Conservation (phyloP, 345 rosid species). For the Murraya koenigii region DNA sequence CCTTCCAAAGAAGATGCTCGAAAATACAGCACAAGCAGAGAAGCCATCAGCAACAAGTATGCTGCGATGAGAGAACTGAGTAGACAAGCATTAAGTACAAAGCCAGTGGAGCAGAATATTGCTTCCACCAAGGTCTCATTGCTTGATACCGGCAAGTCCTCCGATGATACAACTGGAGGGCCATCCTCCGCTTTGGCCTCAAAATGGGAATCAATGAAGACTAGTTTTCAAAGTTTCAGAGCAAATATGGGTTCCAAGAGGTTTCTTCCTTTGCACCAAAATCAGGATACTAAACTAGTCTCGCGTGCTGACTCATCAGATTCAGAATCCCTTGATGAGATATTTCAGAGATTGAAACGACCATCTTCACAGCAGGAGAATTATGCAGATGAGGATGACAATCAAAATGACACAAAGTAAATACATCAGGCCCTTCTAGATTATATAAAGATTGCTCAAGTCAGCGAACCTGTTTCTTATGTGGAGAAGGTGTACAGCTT, state of each 20-base stretch:
- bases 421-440: conserved; percentile 26
- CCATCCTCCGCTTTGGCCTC: conserved; percentile 59
- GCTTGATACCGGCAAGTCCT: conserved; percentile 48
- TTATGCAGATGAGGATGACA: conserved; percentile 38
- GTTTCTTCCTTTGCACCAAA: conserved; percentile 66
- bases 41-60: conserved; percentile 82
- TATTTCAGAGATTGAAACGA: conserved; percentile 84
- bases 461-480: neutral
- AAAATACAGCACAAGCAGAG: conserved; percentile 64
- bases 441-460: conserved; percentile 17
- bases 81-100: conserved; percentile 44
- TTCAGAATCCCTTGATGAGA: conserved; percentile 76
- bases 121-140: conserved; percentile 77
- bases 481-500: conserved; percentile 27
- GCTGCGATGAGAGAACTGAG: conserved; percentile 81
- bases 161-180: conserved; percentile 30
- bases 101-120: conserved; percentile 53
- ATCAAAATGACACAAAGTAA: conserved; percentile 16
- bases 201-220: conserved; percentile 86
- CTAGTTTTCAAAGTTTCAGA: conserved; percentile 79
- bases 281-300: conserved; percentile 37
- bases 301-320: conserved; percentile 47
- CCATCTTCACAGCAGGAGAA: conserved; percentile 44
- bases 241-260: conserved; percentile 67
- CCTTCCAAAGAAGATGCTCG: conserved; percentile 54